phyloP scores from a whole-genome alignment of 1,284 basidiomycete genomes.

The Sphaerobolus stellatus region DNA sequence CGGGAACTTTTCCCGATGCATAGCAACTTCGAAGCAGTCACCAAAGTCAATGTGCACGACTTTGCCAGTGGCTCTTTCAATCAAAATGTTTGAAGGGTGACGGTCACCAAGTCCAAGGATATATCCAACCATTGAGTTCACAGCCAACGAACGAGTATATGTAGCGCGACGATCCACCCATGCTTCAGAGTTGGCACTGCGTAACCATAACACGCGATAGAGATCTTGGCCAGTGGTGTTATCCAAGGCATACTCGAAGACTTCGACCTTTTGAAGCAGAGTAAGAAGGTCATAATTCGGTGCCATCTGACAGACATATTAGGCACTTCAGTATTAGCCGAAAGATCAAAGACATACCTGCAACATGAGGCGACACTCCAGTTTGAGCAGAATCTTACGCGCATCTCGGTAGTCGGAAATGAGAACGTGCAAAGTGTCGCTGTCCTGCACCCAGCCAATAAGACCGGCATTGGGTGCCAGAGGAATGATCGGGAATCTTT shows the following conservation, averaged over 20 bases:
- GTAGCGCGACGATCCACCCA: constrained; percentile 98
- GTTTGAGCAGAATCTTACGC: constrained; percentile 94
- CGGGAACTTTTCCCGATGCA: constrained; percentile 97
- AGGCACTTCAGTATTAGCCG: neutral
- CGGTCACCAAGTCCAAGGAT: constrained; percentile 98
- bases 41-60: constrained; percentile 99
- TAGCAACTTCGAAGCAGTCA: constrained; percentile 92
- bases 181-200: constrained; percentile 92
- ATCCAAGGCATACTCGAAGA: constrained; percentile 98
- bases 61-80: constrained; percentile 92
- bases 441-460: constrained; percentile 94
- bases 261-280: constrained; percentile 96
- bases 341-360: constrained; percentile 56
- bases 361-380: constrained; percentile 97
- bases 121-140: constrained; percentile 97
- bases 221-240: constrained; percentile 99
- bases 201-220: constrained; percentile 98
- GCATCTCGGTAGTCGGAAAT: constrained; percentile 95
- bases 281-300: constrained; percentile 97
- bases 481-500: constrained; percentile 91
- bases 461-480: constrained; percentile 96
- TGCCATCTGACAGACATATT: constrained; percentile 84
- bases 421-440: constrained; percentile 96
- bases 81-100: constrained; percentile 93
- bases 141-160: constrained; percentile 93